These are phyloP conservation scores for Moesziomyces parantarcticus DNA, from an alignment of 1,284 basidiomycete species.

Conservation along the genomic window DNA sequence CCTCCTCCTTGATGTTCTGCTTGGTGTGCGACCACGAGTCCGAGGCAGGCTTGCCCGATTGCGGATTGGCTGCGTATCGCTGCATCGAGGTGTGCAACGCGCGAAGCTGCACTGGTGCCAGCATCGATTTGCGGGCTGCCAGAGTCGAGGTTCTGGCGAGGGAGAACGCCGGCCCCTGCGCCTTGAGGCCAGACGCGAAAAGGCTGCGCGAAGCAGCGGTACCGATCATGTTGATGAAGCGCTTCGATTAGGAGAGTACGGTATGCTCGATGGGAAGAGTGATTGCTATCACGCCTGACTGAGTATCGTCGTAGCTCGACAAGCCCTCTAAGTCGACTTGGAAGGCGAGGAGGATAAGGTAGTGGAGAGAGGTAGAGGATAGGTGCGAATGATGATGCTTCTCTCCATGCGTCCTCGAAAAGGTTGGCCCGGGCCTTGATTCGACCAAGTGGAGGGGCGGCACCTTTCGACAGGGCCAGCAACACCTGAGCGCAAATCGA, in stretches of 20 bases:
- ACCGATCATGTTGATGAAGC: constrained; percentile 33
- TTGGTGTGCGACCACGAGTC: constrained; percentile 60
- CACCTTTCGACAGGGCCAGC: too few relatives aligned
- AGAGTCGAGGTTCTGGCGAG: constrained; percentile 7
- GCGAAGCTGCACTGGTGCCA: constrained; percentile 25
- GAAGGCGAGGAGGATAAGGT: background rate
- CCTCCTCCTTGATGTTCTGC: constrained; percentile 65
- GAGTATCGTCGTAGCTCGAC: background rate
- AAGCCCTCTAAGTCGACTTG: constrained; percentile 24
- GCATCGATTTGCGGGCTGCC: constrained; percentile 14
- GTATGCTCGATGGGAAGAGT: background rate
- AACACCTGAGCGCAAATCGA: background rate
- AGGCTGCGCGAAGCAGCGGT: constrained; percentile 28
- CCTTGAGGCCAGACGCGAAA: constrained; percentile 13
- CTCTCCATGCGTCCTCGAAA: too few relatives aligned
- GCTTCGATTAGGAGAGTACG: too few relatives aligned
- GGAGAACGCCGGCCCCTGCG: constrained; percentile 13
- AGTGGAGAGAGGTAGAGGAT: background rate
- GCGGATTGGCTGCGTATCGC: constrained; percentile 56
- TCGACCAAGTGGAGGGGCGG: background rate
- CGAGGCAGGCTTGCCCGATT: constrained; percentile 64
- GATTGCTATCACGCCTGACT: background rate
- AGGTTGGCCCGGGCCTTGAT: background rate
- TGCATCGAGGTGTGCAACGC: constrained; percentile 35
- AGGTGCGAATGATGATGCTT: background rate